Evolutionary conservation across 75 land plant species (phyloP), one percentile per base, ranked within the genome.

Genomic region (Selaginella tamariscina): DNA sequence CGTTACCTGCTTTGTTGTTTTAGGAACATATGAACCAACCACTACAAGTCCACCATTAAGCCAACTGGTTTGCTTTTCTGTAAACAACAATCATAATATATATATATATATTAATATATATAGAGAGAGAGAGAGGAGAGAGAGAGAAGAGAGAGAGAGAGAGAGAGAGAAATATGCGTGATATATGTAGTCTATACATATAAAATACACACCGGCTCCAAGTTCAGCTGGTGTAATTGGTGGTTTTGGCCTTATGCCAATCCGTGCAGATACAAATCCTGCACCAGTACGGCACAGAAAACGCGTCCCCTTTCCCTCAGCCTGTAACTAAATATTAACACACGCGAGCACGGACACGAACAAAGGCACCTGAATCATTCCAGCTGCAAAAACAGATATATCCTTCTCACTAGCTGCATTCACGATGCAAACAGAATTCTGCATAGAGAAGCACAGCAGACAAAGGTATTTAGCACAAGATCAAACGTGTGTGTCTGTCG

Each of bases 21-120:
- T 95, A 31, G 97, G 99, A 56, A 95, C 99, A 80, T 95, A 95
- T 24, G 99, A 95, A 2, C 99, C 99, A 31, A 95, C 97, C 74
- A 95, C 83, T 22, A 91, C 74, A 28, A 95, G 85, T 0, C 86
- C 99, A 64, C 99, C 97, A 68, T 65, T 82, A 32, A 69, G 77
- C 55, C 77, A 77, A 55, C 71, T 72, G 65, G 74, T 27, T 24
- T 44, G 72, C 29, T 60, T 75, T 30, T 59, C 59, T 2, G 77
- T n/a, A n/a, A n/a, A n/a, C n/a, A n/a, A n/a, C n/a, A n/a, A n/a
- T n/a, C n/a, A n/a, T n/a, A n/a, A n/a, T n/a, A n/a, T n/a, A n/a
- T n/a, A n/a, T n/a, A n/a, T n/a, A n/a, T n/a, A n/a, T n/a, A n/a
- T n/a, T n/a, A n/a, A n/a, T n/a, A n/a, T n/a, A n/a, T n/a, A n/a